Evolutionary conservation across 352 stramenopile species (phyloP), one percentile per base, ranked within the genome.

Genomic region (Aphanomyces cochlioides): DNA sequence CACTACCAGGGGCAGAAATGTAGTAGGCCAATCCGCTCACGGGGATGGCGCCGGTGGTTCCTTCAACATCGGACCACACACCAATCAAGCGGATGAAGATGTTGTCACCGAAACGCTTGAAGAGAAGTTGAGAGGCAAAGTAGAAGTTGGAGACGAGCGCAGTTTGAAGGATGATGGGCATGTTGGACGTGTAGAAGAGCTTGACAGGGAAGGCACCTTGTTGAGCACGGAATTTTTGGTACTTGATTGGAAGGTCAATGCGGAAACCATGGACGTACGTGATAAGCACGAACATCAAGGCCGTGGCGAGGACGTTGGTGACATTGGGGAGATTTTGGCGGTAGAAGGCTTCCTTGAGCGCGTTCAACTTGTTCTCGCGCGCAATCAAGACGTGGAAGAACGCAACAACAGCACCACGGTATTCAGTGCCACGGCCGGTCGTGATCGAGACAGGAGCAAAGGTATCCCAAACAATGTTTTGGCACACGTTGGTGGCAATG

Each of bases 141-240:
- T 99, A 99, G 54, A 99, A 78, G 87, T 99, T 99, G 73, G 92
- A 98, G 53, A 99, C 96, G 59, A 99, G 87, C n/a, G 97, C 97
- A 13, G 97, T 99, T 82, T 99, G 96, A 45, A 99, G 81, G 72
- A 99, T 99, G 81, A 99, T 99, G 65, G 97, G 97, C 96, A 99
- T 99, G 92, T 99, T 99, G 72, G 94, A 99, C 58, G 97, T 99
- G 92, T 99, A 99, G 79, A 99, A 99, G 4, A 99, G 87, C 88
- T 99, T 99, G 92, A 99, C 99, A 71, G 97, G 97, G 90, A 99
- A 99, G 72, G 93, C 98, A 77, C 96, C 96, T 85, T 98, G 93
- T 82, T 99, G 96, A 73, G 97, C 97, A 72, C 97, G 94, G 79
- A 98, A 98, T 80, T 98, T 98, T 78, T 98, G 93, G 89, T 99